phyloP scores from a whole-genome alignment of 2,329 filamentous ascomycete species.

The Scytalidium sp. region DNA sequence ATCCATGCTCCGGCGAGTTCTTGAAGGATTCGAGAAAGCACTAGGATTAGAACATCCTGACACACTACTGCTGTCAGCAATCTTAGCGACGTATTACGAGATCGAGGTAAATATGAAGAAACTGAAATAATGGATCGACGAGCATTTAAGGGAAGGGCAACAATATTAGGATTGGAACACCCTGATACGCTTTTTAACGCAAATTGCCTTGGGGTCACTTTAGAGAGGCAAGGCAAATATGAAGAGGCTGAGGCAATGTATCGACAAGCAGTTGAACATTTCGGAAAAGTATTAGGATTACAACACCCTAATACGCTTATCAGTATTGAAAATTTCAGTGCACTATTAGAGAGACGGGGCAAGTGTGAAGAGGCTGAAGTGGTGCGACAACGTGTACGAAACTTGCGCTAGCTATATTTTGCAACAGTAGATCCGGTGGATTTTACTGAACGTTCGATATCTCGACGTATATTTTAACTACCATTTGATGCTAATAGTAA shows the following conservation, averaged over 20 bases:
- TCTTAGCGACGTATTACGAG: too few relatives aligned
- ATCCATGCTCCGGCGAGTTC: conserved; percentile 1
- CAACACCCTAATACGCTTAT: conserved; percentile 16
- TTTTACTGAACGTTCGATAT: too few relatives aligned
- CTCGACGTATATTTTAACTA: too few relatives aligned
- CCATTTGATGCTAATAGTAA: too few relatives aligned
- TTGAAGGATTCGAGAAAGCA: conserved; percentile 2
- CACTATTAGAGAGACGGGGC: neutral
- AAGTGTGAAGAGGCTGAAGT: conserved; percentile 2
- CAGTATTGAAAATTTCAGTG: conserved; percentile 3
- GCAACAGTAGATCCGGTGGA: too few relatives aligned
- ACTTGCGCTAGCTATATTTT: too few relatives aligned
- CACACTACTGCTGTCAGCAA: too few relatives aligned
- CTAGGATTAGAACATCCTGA: conserved; percentile 12
- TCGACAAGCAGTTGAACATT: conserved; percentile 1
- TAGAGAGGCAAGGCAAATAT: neutral
- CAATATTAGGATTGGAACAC: conserved; percentile 13
- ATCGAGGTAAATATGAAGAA: neutral
- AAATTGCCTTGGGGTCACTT: neutral
- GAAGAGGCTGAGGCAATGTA: conserved; percentile 2
- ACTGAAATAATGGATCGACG: conserved; percentile 3
- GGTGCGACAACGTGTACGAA: neutral
- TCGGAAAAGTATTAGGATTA: conserved; percentile 8
- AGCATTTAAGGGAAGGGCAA: conserved; percentile 2
- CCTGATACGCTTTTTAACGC: conserved; percentile 13